These are phyloP conservation scores for Choricystis sp. DNA, from an alignment of 139 green algal species.

Conservation along the genomic window DNA sequence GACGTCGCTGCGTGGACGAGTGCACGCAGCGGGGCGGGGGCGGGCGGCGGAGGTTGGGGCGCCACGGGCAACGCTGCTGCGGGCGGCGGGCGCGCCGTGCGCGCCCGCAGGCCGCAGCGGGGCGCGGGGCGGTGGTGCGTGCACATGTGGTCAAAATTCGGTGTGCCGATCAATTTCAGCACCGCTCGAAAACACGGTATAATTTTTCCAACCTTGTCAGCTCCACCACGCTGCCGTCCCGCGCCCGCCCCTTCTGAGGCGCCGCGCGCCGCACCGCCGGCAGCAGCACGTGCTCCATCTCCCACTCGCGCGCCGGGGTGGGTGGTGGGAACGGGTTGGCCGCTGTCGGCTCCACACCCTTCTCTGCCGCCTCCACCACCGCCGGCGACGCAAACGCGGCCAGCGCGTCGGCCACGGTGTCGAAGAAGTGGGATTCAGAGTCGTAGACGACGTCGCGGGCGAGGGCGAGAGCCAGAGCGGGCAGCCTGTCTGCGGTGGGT, in stretches of 20 bases:
- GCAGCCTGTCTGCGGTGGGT: slow-evolving; percentile 23
- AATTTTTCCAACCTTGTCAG: slow-evolving; percentile 69
- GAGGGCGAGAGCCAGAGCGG: slow-evolving; percentile 49
- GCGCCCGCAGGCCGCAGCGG: too few species aligned
- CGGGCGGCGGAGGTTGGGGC: not conserved
- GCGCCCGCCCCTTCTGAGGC: slow-evolving; percentile 11
- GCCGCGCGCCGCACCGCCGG: slow-evolving; percentile 23
- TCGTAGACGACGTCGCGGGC: slow-evolving; percentile 59
- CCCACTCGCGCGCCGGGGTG: slow-evolving; percentile 5
- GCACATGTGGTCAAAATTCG: not conserved
- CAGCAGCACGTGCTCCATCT: slow-evolving; percentile 36
- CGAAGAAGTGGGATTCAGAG: slow-evolving; percentile 34
- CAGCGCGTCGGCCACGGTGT: slow-evolving; percentile 17
- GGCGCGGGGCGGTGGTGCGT: too few species aligned
- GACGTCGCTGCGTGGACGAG: too few species aligned
- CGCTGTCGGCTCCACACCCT: not conserved
- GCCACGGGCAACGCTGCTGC: too few species aligned
- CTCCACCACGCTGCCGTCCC: slow-evolving; percentile 57
- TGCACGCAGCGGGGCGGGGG: too few species aligned
- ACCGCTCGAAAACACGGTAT: slow-evolving; percentile 86
- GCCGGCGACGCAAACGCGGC: not conserved
- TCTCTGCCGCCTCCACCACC: not conserved
- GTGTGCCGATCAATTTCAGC: slow-evolving; percentile 21
- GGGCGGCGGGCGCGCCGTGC: too few species aligned
- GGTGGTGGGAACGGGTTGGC: not conserved